Conservation (phyloP, 352 stramenopile species). For the Phytophthora colocasiae region DNA sequence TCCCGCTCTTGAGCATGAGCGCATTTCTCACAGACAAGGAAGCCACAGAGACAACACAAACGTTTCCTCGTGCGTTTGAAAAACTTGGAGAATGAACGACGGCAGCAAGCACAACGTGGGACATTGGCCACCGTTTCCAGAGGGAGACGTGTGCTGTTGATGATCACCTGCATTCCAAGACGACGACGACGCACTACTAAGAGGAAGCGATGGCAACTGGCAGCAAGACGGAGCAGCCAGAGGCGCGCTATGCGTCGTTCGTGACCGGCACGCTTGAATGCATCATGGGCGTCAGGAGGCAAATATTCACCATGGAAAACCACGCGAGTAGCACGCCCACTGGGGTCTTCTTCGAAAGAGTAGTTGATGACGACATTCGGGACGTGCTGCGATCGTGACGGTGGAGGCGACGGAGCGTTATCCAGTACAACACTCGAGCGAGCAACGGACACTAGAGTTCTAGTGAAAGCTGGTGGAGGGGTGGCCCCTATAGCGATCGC, state of each 20-base stretch:
- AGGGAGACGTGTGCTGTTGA: conserved; percentile 37
- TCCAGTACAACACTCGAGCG: conserved; percentile 25
- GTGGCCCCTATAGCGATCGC: conserved; percentile 14
- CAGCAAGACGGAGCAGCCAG: conserved; percentile 40
- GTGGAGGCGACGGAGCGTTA: conserved; percentile 2
- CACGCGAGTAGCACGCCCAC: conserved; percentile 41
- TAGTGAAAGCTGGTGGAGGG: conserved; percentile 32
- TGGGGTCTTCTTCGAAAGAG: conserved; percentile 48
- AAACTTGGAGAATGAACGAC: conserved; percentile 42
- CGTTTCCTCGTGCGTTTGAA: conserved; percentile 40
- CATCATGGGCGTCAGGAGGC: conserved; percentile 27
- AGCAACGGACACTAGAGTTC: conserved; percentile 41
- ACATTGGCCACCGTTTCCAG: conserved; percentile 34
- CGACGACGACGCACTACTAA: conserved; percentile 50
- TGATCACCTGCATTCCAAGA: conserved; percentile 57
- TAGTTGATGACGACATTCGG: conserved; percentile 57
- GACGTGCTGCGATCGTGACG: conserved; percentile 25
- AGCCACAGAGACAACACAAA: conserved; percentile 57
- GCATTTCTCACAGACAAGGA: conserved; percentile 61
- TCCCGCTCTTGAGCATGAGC: conserved; percentile 49
- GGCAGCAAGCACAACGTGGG: conserved; percentile 50
- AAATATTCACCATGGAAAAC: conserved; percentile 53
- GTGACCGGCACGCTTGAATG: conserved; percentile 33
- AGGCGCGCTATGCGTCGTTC: conserved; percentile 36
- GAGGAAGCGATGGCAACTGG: conserved; percentile 48